Conservation (phyloP, 2,329 filamentous ascomycete genomes). For the Dothideomycetes sp. region DNA sequence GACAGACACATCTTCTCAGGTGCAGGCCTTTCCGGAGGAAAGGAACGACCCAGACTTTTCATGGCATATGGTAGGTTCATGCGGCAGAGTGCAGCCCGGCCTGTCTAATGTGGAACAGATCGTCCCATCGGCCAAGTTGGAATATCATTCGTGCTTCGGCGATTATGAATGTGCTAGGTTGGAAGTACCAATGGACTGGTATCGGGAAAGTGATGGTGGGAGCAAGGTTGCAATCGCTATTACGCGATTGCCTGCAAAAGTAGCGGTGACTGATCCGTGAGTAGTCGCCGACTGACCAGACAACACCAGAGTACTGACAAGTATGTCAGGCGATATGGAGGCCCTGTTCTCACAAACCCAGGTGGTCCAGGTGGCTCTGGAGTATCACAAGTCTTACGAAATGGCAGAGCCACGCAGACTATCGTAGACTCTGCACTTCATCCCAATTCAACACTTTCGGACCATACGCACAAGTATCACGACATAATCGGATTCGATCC, state of each 20-base stretch:
- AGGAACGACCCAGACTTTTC: background rate
- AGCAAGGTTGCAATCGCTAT: conserved; percentile 33
- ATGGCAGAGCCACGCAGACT: conserved; percentile 25
- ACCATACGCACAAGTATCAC: conserved; percentile 14
- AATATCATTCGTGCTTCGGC: conserved; percentile 26
- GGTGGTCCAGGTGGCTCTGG: conserved; percentile 34
- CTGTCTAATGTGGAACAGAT: background rate
- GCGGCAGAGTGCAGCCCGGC: background rate
- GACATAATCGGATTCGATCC: conserved; percentile 32
- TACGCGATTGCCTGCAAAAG: conserved; percentile 32
- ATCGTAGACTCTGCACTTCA: conserved; percentile 17
- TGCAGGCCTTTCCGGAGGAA: background rate
- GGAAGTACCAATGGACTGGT: conserved; percentile 36
- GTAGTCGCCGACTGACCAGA: too few species aligned
- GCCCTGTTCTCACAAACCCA: conserved; percentile 36
- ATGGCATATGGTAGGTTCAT: background rate
- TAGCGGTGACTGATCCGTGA: conserved; percentile 27
- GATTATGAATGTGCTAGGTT: conserved; percentile 37
- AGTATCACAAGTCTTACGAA: conserved; percentile 21
- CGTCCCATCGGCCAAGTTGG: conserved; percentile 2
- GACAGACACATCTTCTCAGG: background rate
- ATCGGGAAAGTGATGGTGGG: conserved; percentile 18
- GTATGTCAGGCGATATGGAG: too few species aligned
- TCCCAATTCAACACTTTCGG: conserved; percentile 10
- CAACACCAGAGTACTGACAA: too few species aligned